Evolutionary conservation across 2,329 filamentous ascomycete genomes (phyloP).

Genomic region (Alternaria sp.): DNA sequence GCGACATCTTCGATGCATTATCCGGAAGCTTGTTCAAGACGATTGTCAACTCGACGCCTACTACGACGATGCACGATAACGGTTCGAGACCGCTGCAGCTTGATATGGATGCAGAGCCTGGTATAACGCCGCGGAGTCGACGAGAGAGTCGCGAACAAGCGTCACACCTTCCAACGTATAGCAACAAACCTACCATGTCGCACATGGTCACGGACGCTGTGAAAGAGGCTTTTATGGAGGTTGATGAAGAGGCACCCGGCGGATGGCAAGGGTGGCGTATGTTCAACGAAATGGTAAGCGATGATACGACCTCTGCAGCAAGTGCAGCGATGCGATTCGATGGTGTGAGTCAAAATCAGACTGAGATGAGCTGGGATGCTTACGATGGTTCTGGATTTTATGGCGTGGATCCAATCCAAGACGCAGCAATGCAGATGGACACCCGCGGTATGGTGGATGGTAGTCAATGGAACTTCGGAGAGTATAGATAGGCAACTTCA

Average conservation of each 20-base stretch:
- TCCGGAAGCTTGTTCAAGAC: constrained; percentile 30
- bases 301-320: not conserved
- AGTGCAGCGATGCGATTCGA: constrained; percentile 1
- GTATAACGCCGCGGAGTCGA: not conserved
- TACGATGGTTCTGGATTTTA: constrained; percentile 11
- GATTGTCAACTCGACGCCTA: constrained; percentile 1
- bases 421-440: constrained; percentile 14
- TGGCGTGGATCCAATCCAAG: constrained; percentile 16
- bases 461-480: constrained; percentile 28
- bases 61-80: not conserved
- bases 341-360: constrained; percentile 8
- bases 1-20: constrained; percentile 39
- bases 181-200: constrained; percentile 14
- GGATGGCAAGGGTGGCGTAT: constrained; percentile 40
- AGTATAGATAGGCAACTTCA: constrained; percentile 18
- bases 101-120: constrained; percentile 10
- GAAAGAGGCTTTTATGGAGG: constrained; percentile 41
- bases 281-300: constrained; percentile 38
- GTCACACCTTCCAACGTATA: not conserved
- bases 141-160: not conserved
- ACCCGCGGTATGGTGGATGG: constrained; percentile 13
- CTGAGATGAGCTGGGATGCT: constrained; percentile 17
- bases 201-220: constrained; percentile 33
- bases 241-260: constrained; percentile 37
- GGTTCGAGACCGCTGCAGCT: constrained; percentile 10